A percentile compares a stretch with the other conserved stretches of the same genome.
Evolutionary conservation across 768 basidiomycete genomes (phyloP).

Genomic region (Serpula lacrymans): DNA sequence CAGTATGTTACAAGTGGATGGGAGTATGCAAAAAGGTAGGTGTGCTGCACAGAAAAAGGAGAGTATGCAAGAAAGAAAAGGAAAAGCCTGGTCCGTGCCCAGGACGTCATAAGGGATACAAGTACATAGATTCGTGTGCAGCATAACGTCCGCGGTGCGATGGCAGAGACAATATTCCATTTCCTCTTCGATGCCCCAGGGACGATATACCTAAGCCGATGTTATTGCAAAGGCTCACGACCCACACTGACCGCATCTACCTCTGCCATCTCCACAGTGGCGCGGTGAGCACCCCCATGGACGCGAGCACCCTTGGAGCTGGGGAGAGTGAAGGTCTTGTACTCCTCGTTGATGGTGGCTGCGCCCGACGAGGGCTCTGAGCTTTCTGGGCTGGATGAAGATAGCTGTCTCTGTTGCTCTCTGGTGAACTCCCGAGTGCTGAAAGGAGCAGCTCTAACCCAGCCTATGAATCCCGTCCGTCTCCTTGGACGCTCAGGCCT

Average conservation of each 20-base stretch:
- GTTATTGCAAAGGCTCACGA: slow-evolving; percentile 3
- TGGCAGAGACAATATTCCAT: too few species aligned
- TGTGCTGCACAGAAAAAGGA: too few species aligned
- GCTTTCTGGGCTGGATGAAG: neutral
- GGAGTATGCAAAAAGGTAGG: too few species aligned
- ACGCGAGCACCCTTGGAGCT: slow-evolving; percentile 2
- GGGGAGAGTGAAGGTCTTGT: neutral
- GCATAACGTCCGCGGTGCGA: too few species aligned
- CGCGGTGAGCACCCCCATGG: neutral
- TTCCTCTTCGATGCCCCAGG: too few species aligned
- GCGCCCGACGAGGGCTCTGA: neutral
- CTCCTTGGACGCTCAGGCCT: neutral
- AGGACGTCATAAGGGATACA: too few species aligned
- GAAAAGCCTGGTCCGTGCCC: too few species aligned
- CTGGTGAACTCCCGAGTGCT: neutral
- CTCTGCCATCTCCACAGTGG: neutral
- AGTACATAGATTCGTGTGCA: too few species aligned
- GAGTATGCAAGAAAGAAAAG: too few species aligned
- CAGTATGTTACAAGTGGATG: too few species aligned
- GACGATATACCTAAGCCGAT: too few species aligned
- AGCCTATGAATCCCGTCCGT: neutral
- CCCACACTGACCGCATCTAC: slow-evolving; percentile 1
- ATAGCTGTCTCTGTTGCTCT: neutral
- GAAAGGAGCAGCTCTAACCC: neutral
- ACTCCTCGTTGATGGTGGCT: neutral